Base-by-base conservation (phyloP, 106 monocot species). In the Dendrobium chrysotoxum region DNA sequence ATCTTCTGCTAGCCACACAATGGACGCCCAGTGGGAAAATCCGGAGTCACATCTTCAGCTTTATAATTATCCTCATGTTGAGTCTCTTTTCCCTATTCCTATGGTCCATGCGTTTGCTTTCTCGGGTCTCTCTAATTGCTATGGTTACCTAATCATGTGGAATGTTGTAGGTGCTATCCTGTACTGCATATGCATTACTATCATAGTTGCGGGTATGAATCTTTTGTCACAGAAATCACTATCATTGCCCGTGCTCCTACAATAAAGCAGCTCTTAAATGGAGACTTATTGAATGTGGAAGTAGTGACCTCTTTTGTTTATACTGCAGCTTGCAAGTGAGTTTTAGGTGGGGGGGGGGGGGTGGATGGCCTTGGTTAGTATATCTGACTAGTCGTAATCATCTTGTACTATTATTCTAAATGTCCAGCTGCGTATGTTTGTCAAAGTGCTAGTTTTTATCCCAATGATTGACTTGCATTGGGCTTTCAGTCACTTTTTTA, bases 241-340 rank as follows among this genome's bases (percentile, higher is more conserved):
- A n/a, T 82, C 75, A 54, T 53, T 64, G 82, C 82, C 82, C 39
- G 42, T 74, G 21, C 41, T 41, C 18, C 41, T 74, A 41, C 41
- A 71, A 16, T 28, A 28, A 71, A 71, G 31, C 3, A 31, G 28
- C 71, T 31, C 31, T 28, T 71, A 71, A 15, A 0, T 38, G 5
- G 28, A 31, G 71, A 31, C 35, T 35, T 71, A 4, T 28, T 71
- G 28, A 74, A 28, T 6, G 20, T 74, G 30, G 15, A 16, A 50
- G 50, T 50, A 50, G 9, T 9, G 44, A 44, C 10, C 39, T 6
- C 12, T 12, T 38, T 21, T 26, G 12, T 72, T 5, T 35, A 3
- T 25, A 25, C 2, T 67, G 67, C 67, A 30, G 0, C 25, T 67
- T 67, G 57, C 57, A 20, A 57, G n/a, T n/a, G 64, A 8, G 26